phyloP scores from a whole-genome alignment of 176 grass and related monocot species.

The Eleusine indica region DNA sequence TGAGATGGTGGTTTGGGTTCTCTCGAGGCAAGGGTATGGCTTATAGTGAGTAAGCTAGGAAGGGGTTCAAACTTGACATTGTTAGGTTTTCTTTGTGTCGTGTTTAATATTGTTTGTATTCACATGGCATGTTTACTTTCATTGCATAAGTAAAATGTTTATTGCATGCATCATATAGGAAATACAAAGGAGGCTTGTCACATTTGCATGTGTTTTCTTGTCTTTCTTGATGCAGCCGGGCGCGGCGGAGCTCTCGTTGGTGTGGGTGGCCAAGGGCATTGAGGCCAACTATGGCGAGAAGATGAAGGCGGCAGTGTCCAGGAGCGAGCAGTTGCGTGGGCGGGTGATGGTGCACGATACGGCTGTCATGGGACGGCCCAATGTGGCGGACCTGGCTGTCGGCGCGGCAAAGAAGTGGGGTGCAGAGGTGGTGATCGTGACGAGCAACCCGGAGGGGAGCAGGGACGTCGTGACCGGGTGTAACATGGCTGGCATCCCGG shows the following conservation, averaged over 20 bases:
- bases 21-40: too few relatives aligned
- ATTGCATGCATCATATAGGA: too few relatives aligned
- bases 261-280: conserved; percentile 79
- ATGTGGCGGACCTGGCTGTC: conserved; percentile 52
- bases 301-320: conserved; percentile 37
- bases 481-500: conserved; percentile 52
- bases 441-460: conserved; percentile 77
- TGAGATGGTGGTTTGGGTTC: too few relatives aligned
- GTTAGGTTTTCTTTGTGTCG: too few relatives aligned
- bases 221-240: conserved; percentile 70
- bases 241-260: conserved; percentile 54
- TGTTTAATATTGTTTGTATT: too few relatives aligned
- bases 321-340: conserved; percentile 29
- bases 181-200: too few relatives aligned
- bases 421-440: conserved; percentile 67
- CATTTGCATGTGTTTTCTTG: conserved; percentile 56
- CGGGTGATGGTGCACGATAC: conserved; percentile 65
- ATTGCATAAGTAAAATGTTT: too few relatives aligned
- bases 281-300: conserved; percentile 70
- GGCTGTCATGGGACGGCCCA: conserved; percentile 49
- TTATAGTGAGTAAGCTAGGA: too few relatives aligned
- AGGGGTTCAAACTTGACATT: too few relatives aligned
- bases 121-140: too few relatives aligned
- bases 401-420: conserved; percentile 55
- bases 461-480: conserved; percentile 59